These are phyloP conservation scores for Gaeumannomyces sp. DNA, from an alignment of 2,329 filamentous ascomycete species.

Conservation along the genomic window DNA sequence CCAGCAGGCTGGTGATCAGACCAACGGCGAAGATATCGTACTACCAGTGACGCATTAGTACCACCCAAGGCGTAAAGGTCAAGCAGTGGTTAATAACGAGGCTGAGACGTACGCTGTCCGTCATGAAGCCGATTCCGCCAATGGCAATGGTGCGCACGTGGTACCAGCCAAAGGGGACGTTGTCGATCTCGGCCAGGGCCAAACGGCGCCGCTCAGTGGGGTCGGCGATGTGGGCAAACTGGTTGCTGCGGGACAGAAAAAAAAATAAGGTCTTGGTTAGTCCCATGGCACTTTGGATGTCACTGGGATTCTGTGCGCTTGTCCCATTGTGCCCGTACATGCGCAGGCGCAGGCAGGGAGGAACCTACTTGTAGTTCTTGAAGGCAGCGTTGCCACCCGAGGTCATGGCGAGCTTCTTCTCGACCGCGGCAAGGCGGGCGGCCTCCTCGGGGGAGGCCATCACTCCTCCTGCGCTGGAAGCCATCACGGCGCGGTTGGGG, in stretches of 20 bases:
- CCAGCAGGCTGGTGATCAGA: slow-evolving; percentile 67
- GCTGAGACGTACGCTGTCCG: slow-evolving; percentile 49
- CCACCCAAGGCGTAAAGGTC: not conserved
- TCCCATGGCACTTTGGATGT: slow-evolving; percentile 56
- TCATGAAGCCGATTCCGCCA: slow-evolving; percentile 83
- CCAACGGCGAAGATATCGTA: slow-evolving; percentile 79
- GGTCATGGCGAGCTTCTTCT: slow-evolving; percentile 7
- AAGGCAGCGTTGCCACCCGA: slow-evolving; percentile 62
- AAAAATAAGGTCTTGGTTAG: not conserved
- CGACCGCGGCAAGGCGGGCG: not conserved
- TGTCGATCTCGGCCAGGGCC: slow-evolving; percentile 76
- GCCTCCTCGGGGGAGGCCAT: not conserved
- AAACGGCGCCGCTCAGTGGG: slow-evolving; percentile 73
- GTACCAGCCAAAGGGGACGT: slow-evolving; percentile 78
- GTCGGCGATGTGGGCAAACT: slow-evolving; percentile 50
- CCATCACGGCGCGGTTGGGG: not conserved
- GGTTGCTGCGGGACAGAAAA: slow-evolving; percentile 16
- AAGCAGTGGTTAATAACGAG: not conserved
- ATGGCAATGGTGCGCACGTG: slow-evolving; percentile 72
- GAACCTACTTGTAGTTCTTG: slow-evolving; percentile 60
- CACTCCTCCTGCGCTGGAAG: slow-evolving; percentile 1
- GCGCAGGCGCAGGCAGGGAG: not conserved
- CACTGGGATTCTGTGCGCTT: slow-evolving; percentile 13
- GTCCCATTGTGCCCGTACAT: too few relatives aligned
- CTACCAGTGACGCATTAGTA: slow-evolving; percentile 9